Conservation (phyloP, 257 asterid species). For the Echites panduratus region DNA sequence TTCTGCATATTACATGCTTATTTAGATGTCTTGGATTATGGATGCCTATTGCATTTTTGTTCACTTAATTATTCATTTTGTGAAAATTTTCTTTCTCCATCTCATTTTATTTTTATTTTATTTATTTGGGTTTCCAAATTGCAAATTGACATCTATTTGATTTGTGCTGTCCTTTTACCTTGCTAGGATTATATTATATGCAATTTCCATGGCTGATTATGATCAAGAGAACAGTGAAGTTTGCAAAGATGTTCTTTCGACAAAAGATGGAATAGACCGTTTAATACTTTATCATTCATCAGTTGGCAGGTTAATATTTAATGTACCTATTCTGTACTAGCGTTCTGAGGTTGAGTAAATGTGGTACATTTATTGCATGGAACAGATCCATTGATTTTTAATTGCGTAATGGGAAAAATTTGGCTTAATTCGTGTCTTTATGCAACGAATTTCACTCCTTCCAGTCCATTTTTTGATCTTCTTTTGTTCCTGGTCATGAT, state of each 20-base stretch:
- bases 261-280: conserved; percentile 60
- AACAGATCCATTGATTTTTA: not conserved
- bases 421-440: not conserved
- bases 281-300: conserved; percentile 77
- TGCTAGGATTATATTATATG: conserved; percentile 71
- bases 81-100: not conserved
- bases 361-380: not conserved
- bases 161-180: not conserved
- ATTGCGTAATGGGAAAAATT: too few relatives aligned
- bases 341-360: not conserved
- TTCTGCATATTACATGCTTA: not conserved
- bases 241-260: conserved; percentile 51
- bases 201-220: conserved; percentile 67
- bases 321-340: conserved; percentile 11
- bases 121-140: too few relatives aligned
- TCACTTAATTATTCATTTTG: not conserved
- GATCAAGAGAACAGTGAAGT: conserved; percentile 55
- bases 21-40: not conserved
- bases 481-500: not conserved
- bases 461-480: not conserved
- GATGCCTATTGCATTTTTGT: not conserved
- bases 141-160: not conserved
- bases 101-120: too few relatives aligned
- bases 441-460: not conserved
- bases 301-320: conserved; percentile 74